Conservation (phyloP, 768 basidiomycete species). For the Cytidiella melzeri region DNA sequence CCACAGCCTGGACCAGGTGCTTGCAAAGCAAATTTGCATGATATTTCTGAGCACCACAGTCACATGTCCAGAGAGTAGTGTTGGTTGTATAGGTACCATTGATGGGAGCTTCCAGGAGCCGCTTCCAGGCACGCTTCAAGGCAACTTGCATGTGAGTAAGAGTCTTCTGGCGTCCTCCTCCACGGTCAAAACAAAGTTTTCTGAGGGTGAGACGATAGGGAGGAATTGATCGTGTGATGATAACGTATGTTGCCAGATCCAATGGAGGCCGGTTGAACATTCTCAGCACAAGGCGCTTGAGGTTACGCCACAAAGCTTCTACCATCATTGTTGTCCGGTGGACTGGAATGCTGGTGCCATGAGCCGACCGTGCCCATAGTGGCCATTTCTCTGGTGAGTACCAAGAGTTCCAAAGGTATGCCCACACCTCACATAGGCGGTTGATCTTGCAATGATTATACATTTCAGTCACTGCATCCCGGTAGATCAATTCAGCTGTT, state of each 20-base stretch:
- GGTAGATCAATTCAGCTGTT: conserved; percentile 20
- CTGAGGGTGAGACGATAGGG: conserved; percentile 5
- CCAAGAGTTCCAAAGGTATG: conserved; percentile 27
- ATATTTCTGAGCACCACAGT: conserved; percentile 13
- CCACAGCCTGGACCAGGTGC: conserved; percentile 11
- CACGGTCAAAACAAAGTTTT: not conserved
- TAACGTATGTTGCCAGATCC: conserved; percentile 7
- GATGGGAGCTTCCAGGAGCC: conserved; percentile 2
- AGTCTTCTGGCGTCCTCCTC: not conserved
- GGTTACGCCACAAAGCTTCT: conserved; percentile 9
- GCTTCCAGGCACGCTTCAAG: conserved; percentile 6
- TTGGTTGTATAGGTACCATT: conserved; percentile 8
- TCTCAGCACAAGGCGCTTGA: conserved; percentile 9
- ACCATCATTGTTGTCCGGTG: conserved; percentile 14
- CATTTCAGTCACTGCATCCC: conserved; percentile 27
- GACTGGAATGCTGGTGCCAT: conserved; percentile 7
- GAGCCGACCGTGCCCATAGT: conserved; percentile 18
- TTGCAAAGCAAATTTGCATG: conserved; percentile 11
- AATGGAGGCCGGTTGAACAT: conserved; percentile 9
- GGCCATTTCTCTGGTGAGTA: conserved; percentile 23
- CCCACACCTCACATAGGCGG: conserved; percentile 23
- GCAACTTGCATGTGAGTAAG: conserved; percentile 3
- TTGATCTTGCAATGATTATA: conserved; percentile 21
- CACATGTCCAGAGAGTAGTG: conserved; percentile 7
- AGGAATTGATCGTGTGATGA: conserved; percentile 8